phyloP scores from a whole-genome alignment of 148 eudicot genomes.

The Rhododendron vialii region DNA sequence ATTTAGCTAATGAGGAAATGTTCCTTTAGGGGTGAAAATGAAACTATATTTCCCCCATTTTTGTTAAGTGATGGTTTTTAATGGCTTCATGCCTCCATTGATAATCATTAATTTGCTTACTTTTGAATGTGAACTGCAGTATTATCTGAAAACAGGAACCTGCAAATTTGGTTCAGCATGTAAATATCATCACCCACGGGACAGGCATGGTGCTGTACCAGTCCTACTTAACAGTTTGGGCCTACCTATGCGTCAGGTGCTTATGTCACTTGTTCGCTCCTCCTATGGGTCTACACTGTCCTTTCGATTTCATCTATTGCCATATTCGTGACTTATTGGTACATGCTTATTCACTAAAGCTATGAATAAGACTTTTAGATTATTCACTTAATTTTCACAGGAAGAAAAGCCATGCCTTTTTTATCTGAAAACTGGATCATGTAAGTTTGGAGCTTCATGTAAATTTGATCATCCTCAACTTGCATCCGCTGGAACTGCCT shows the following conservation, averaged over 20 bases:
- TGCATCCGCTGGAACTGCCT: slow-evolving; percentile 25
- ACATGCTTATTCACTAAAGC: not conserved
- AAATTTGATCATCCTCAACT: slow-evolving; percentile 77
- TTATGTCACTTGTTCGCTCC: not conserved
- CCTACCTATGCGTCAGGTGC: slow-evolving; percentile 42
- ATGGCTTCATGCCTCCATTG: not conserved
- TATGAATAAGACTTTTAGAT: not conserved
- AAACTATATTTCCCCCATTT: not conserved
- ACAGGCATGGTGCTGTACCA: slow-evolving; percentile 44
- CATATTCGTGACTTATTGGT: not conserved
- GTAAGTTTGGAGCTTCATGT: slow-evolving; percentile 68
- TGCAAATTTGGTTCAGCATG: slow-evolving; percentile 79
- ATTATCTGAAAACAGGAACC: slow-evolving; percentile 62
- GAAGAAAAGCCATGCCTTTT: slow-evolving; percentile 59
- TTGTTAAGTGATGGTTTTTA: not conserved
- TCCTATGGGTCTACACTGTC: not conserved
- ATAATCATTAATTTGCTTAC: not conserved
- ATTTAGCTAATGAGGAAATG: not conserved
- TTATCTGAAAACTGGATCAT: slow-evolving; percentile 57
- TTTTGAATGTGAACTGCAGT: slow-evolving; percentile 37
- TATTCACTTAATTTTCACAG: slow-evolving; percentile 19
- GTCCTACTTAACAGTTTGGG: slow-evolving; percentile 45
- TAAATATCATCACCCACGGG: slow-evolving; percentile 68
- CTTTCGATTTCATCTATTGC: not conserved
- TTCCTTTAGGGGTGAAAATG: not conserved